These are phyloP conservation scores for Bipolaris cookei DNA, from an alignment of 2,329 filamentous ascomycete species.

Conservation along the genomic window DNA sequence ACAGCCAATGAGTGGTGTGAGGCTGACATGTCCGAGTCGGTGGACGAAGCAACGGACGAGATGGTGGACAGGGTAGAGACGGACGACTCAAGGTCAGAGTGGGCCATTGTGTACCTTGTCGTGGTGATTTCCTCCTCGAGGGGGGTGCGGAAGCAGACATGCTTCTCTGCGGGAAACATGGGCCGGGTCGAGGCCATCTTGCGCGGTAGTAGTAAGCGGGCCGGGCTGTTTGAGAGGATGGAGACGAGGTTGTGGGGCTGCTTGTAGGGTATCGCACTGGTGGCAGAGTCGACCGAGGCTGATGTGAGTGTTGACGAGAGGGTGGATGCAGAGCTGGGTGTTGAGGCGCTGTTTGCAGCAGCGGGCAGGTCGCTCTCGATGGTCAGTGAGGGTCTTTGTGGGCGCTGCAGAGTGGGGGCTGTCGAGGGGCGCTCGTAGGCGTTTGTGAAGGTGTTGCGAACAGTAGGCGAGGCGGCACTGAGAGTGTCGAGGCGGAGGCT, in stretches of 20 bases:
- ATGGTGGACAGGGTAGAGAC: slow-evolving; percentile 41
- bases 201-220: slow-evolving; percentile 45
- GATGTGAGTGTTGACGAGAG: slow-evolving; percentile 51
- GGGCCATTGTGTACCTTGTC: slow-evolving; percentile 60
- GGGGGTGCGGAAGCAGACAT: slow-evolving; percentile 62
- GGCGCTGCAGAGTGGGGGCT: slow-evolving; percentile 31
- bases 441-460: slow-evolving; percentile 67
- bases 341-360: slow-evolving; percentile 32
- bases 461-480: slow-evolving; percentile 64
- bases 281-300: slow-evolving; percentile 49
- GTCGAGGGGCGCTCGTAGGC: slow-evolving; percentile 57
- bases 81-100: slow-evolving; percentile 61
- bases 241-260: slow-evolving; percentile 54
- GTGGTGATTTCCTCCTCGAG: slow-evolving; percentile 66
- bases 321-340: slow-evolving; percentile 46
- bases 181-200: slow-evolving; percentile 52
- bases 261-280: slow-evolving; percentile 53
- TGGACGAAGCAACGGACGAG: slow-evolving; percentile 21
- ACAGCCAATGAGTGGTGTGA: slow-evolving; percentile 24
- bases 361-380: slow-evolving; percentile 41
- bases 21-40: slow-evolving; percentile 19
- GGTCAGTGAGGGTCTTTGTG: slow-evolving; percentile 40
- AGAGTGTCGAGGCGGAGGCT: slow-evolving; percentile 61
- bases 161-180: slow-evolving; percentile 63
- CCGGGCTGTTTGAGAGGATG: slow-evolving; percentile 55